A percentile compares a stretch with the other conserved stretches of the same genome.
Evolutionary conservation across 1,284 basidiomycete species (phyloP).

Genomic region (Malassezia restricta): DNA sequence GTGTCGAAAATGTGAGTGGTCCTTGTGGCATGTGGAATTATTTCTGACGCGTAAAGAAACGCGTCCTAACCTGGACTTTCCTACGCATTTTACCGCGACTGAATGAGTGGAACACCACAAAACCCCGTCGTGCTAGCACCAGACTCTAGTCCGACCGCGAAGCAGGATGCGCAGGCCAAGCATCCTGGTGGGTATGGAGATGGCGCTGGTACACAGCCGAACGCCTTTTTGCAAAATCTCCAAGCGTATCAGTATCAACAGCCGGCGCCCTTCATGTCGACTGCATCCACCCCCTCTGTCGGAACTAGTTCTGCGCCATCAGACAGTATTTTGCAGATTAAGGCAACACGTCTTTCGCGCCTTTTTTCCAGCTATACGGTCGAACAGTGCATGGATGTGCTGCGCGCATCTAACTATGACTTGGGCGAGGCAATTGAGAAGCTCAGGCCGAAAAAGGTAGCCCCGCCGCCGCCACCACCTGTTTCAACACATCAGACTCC

Average conservation of each 20-base stretch:
- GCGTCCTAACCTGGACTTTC: neutral
- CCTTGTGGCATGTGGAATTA: neutral
- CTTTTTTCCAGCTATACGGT: constrained; percentile 14
- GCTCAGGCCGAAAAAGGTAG: constrained; percentile 8
- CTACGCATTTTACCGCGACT: neutral
- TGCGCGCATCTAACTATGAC: constrained; percentile 12
- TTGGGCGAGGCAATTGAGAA: constrained; percentile 16
- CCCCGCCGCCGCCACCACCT: neutral
- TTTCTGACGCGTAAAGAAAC: neutral
- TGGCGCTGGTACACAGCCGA: neutral
- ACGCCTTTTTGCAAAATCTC: constrained; percentile 1
- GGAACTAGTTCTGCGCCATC: constrained; percentile 1
- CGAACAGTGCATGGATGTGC: constrained; percentile 12
- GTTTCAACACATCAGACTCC: neutral
- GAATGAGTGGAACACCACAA: constrained; percentile 13
- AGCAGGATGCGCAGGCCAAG: neutral
- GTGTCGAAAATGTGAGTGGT: too few relatives aligned
- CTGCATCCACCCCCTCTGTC: neutral
- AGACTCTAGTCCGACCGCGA: constrained; percentile 12
- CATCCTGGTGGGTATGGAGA: neutral
- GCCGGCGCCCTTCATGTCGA: neutral
- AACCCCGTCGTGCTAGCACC: constrained; percentile 15
- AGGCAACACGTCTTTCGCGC: constrained; percentile 15
- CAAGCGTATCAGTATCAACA: constrained; percentile 9
- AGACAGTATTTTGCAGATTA: constrained; percentile 14